Base-by-base conservation (phyloP, 2,329 filamentous ascomycete species). In the Arthrobotrys megalospora region DNA sequence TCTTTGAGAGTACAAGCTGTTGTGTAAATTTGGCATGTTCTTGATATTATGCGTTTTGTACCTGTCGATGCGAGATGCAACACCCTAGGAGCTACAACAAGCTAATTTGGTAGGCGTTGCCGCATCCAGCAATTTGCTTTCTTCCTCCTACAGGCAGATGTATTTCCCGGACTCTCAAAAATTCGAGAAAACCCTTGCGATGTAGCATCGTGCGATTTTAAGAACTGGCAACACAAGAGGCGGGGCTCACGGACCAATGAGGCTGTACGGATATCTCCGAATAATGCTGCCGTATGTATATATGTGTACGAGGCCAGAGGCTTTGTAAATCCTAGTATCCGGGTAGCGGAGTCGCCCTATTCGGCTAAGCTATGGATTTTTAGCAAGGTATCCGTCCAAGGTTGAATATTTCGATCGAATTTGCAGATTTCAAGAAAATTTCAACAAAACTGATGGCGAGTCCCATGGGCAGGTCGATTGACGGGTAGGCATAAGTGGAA, bases 21-120 rank as follows among this genome's bases (percentile, higher is more conserved):
- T 48, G 41, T 64, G 11, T 48, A 48, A 32, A 63, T 48, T 50
- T 64, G 60, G 45, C 45, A 21, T 64, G 41, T 19, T 16, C 45
- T 48, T 38, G 41, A 38, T 14, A 55, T 58, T 47, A 68, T 45
- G 65, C 65, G 65, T 52, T 62, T 73, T 62, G 48, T 48, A 52
- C 60, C 62, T 34, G 62, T 73, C 60, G 48, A 66, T 58, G 69
- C 69, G 69, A 73, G 62, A 65, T 55, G 32, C 58, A 50, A 65
- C 65, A 68, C 50, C 38, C 62, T 24, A 7, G 21, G 21, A 32
- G 45, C 12, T 36, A 16, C 21, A 60, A 21, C 34, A 34, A 36
- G 32, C 45, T 36, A 48, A 60, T 58, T 24, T 53, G 62, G 52
- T 38, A 73, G 43, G 41, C 38, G 28, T 58, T 73, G 19, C 69